Percentiles rank a stretch among this genome's conserved stretches.
phyloP scores from a whole-genome alignment of 176 grass and related monocot genomes.

The Triticum urartu region DNA sequence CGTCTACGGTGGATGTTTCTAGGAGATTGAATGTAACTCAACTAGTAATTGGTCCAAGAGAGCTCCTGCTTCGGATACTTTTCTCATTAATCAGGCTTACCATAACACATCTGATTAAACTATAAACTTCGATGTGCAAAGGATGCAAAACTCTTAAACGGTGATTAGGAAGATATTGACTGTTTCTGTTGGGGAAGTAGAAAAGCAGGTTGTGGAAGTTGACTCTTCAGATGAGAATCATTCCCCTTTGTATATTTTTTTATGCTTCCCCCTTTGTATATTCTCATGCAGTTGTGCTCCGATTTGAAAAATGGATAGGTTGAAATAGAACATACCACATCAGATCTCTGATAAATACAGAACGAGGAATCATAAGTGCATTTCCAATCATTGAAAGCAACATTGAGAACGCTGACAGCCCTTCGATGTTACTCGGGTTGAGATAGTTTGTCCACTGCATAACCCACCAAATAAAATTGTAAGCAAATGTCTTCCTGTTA shows the following conservation, averaged over 20 bases:
- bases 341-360: constrained; percentile 95
- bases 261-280: not conserved
- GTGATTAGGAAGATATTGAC: not conserved
- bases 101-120: not conserved
- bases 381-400: constrained; percentile 98
- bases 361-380: constrained; percentile 96
- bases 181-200: not conserved
- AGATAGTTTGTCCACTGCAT: constrained; percentile 99
- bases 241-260: not conserved
- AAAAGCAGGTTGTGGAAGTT: not conserved
- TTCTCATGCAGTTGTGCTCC: not conserved
- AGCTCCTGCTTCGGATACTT: constrained; percentile 4
- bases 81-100: not conserved
- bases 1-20: not conserved
- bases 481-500: constrained; percentile 18
- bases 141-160: not conserved
- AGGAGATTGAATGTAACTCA: not conserved
- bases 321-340: constrained; percentile 77
- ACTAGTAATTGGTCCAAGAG: not conserved
- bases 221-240: not conserved
- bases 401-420: constrained; percentile 95
- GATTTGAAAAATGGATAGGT: constrained; percentile 2
- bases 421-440: constrained; percentile 97
- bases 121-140: not conserved
- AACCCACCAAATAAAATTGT: constrained; percentile 32